Evolutionary conservation across 192 early-diverging fungal species (phyloP).

Genomic region (Blastocladiella britannica): DNA sequence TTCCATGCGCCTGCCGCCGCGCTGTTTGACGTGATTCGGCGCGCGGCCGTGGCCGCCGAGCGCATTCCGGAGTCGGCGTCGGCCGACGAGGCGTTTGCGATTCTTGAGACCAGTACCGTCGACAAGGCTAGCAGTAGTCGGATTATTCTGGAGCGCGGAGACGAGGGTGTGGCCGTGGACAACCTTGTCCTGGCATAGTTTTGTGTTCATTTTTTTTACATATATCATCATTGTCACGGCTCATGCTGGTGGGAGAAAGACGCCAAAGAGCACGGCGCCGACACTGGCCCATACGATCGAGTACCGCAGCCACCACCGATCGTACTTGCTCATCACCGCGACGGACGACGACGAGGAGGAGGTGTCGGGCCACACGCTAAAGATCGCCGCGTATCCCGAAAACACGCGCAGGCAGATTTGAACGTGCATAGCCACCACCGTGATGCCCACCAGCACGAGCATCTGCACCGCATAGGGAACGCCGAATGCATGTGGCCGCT

Average conservation of each 20-base stretch:
- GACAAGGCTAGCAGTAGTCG: too few relatives aligned
- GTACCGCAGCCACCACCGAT: background rate
- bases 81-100: too few relatives aligned
- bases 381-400: background rate
- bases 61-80: too few relatives aligned
- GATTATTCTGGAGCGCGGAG: too few relatives aligned
- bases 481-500: background rate
- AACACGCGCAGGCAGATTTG: background rate
- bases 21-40: background rate
- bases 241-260: background rate
- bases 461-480: background rate
- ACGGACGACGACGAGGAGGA: too few relatives aligned
- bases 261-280: background rate
- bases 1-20: conserved; percentile 23
- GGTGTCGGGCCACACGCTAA: too few relatives aligned
- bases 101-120: too few relatives aligned
- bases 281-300: background rate
- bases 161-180: too few relatives aligned
- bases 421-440: background rate
- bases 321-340: too few relatives aligned
- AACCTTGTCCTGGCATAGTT: too few relatives aligned
- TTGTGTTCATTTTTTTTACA: too few relatives aligned
- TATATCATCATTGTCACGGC: too few relatives aligned
- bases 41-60: background rate
- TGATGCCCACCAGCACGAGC: background rate